Percentiles rank a stretch among this genome's conserved stretches.
These are phyloP conservation scores for Chlorella sp. DNA, from an alignment of 139 green algal genomes.

Conservation along the genomic window DNA sequence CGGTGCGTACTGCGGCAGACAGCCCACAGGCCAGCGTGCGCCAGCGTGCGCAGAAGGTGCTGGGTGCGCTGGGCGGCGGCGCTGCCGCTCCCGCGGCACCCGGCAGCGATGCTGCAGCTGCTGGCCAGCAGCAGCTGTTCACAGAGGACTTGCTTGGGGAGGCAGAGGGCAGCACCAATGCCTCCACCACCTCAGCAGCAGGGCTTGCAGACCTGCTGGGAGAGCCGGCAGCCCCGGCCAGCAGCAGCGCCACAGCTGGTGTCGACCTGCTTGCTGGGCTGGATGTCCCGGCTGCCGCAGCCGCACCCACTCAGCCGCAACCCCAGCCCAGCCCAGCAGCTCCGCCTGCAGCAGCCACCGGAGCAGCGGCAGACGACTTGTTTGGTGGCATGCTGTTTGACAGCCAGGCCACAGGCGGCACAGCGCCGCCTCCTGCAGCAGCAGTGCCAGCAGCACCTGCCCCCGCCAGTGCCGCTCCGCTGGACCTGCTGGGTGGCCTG, in stretches of 20 bases:
- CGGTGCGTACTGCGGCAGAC: conserved; percentile 41
- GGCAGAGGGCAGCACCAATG: neutral
- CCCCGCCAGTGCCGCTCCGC: neutral
- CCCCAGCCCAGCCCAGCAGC: neutral
- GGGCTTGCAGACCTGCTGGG: neutral
- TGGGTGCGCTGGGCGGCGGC: conserved; percentile 46
- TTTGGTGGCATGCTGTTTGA: conserved; percentile 29
- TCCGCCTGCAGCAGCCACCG: neutral
- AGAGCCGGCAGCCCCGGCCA: neutral
- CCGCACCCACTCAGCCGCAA: neutral
- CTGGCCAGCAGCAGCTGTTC: conserved; percentile 20
- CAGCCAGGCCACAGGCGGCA: neutral
- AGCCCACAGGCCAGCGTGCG: conserved; percentile 61
- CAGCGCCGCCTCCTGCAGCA: neutral
- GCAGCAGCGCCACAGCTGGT: neutral
- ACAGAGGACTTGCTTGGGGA: conserved; percentile 27
- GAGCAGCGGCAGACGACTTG: neutral
- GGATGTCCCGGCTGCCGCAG: neutral
- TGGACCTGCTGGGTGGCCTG: conserved; percentile 12
- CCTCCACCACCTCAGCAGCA: neutral
- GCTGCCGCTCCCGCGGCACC: neutral
- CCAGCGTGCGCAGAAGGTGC: conserved; percentile 50
- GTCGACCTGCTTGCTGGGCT: conserved; percentile 14
- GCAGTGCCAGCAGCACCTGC: neutral
- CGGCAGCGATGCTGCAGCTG: neutral